Conservation (phyloP, 495 filamentous ascomycete species). For the Tuber umbilicatum region DNA sequence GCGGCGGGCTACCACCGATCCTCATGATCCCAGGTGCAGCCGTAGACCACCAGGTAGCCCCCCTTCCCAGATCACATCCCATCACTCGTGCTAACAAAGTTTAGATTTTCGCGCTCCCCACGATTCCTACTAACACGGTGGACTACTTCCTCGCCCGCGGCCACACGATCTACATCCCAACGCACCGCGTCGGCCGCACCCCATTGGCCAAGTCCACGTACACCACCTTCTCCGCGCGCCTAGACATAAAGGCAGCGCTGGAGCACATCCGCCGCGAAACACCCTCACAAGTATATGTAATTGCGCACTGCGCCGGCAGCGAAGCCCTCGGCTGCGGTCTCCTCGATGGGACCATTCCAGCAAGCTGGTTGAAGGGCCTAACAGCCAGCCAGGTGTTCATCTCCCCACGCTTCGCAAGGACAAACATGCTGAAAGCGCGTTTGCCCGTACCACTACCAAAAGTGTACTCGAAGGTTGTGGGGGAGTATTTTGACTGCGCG, state of each 20-base stretch:
- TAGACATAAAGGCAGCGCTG: slow-evolving; percentile 56
- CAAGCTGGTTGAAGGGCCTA: slow-evolving; percentile 55
- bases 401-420: slow-evolving; percentile 54
- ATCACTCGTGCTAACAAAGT: slow-evolving; percentile 1
- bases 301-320: slow-evolving; percentile 62
- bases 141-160: slow-evolving; percentile 58
- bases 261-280: slow-evolving; percentile 49
- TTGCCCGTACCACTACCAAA: slow-evolving; percentile 48
- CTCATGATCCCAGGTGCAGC: slow-evolving; percentile 57
- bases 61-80: neutral
- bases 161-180: slow-evolving; percentile 54
- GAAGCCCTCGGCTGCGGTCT: slow-evolving; percentile 56
- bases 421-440: slow-evolving; percentile 56
- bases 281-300: slow-evolving; percentile 51
- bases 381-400: slow-evolving; percentile 61
- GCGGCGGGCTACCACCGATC: slow-evolving; percentile 19
- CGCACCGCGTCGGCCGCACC: slow-evolving; percentile 57
- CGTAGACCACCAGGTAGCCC: slow-evolving; percentile 50
- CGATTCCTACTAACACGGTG: slow-evolving; percentile 58
- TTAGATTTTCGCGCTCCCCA: slow-evolving; percentile 59
- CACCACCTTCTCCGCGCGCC: slow-evolving; percentile 58
- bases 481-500: slow-evolving; percentile 53
- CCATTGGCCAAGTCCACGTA: slow-evolving; percentile 50
- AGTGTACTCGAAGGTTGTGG: slow-evolving; percentile 47
- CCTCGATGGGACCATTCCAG: slow-evolving; percentile 58